A percentile compares a stretch with the other conserved stretches of the same genome.
These are phyloP conservation scores for Panaeolus papilionaceus DNA, from an alignment of 768 basidiomycete genomes.

Conservation along the genomic window DNA sequence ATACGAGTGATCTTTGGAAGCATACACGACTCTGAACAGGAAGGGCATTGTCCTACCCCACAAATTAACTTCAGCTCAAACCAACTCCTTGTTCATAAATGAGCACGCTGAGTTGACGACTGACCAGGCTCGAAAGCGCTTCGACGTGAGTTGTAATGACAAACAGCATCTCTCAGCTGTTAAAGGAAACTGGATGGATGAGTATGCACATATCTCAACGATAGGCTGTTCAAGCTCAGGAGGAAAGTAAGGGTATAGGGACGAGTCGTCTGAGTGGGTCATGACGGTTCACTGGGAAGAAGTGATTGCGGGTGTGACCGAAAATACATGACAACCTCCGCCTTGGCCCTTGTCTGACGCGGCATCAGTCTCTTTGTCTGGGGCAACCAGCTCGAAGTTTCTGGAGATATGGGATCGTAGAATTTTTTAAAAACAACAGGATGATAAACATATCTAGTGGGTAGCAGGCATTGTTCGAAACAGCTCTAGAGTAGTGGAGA, in stretches of 20 bases:
- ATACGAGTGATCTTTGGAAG: background rate
- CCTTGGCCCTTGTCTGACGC: no score
- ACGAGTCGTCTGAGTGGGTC: background rate
- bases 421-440: no score
- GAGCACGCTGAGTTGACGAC: background rate
- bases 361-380: no score
- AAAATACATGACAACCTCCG: no score
- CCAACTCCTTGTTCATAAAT: no score
- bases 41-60: background rate
- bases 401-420: no score
- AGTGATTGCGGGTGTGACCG: no score
- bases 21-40: background rate
- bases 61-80: background rate
- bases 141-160: background rate
- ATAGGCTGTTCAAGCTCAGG: background rate
- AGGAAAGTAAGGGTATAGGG: background rate
- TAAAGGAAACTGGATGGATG: background rate
- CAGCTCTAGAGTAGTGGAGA: no score
- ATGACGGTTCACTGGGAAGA: background rate
- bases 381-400: no score
- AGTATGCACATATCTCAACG: background rate
- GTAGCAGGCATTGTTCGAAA: no score
- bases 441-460: no score
- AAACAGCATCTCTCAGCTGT: background rate
- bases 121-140: background rate